A percentile compares a stretch with the other conserved stretches of the same genome.
phyloP scores from a whole-genome alignment of 441 rosid genomes.

The Erodium texanum region DNA sequence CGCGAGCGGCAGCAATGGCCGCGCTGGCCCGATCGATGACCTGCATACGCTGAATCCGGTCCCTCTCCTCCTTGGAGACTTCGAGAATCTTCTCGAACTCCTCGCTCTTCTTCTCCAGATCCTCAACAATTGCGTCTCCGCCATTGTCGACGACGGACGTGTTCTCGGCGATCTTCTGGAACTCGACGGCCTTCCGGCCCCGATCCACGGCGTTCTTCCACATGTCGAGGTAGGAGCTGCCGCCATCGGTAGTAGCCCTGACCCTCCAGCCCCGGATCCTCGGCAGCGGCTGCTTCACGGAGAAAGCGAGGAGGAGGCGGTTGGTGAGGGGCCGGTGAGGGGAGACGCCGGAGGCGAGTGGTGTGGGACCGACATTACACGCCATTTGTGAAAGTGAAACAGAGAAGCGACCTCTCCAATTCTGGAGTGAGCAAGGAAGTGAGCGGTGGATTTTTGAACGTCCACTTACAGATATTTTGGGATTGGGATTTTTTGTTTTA shows the following conservation, averaged over 20 bases:
- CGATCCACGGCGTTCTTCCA: constrained; percentile 75
- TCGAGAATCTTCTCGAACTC: constrained; percentile 67
- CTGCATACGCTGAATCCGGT: constrained; percentile 70
- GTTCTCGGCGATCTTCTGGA: constrained; percentile 40
- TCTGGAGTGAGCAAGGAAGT: constrained; percentile 5
- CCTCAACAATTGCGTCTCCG: constrained; percentile 18
- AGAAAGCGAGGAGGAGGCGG: neutral
- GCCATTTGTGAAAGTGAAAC: constrained; percentile 31
- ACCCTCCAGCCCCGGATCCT: constrained; percentile 15
- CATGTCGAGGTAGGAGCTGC: constrained; percentile 64
- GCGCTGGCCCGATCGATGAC: constrained; percentile 80
- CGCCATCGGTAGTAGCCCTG: constrained; percentile 32
- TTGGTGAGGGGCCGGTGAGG: neutral
- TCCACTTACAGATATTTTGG: constrained; percentile 7
- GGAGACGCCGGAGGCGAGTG: neutral
- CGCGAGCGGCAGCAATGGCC: constrained; percentile 67
- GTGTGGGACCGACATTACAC: constrained; percentile 31
- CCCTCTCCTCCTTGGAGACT: constrained; percentile 66
- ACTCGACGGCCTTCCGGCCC: constrained; percentile 54
- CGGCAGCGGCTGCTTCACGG: neutral
- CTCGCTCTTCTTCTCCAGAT: constrained; percentile 59
- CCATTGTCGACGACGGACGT: too few relatives aligned
- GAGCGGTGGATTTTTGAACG: constrained; percentile 6
- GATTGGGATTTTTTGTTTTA: constrained; percentile 2
- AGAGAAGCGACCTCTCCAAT: too few relatives aligned